These are phyloP conservation scores for Camillea tinctor DNA, from an alignment of 2,329 filamentous ascomycete genomes.

Conservation along the genomic window DNA sequence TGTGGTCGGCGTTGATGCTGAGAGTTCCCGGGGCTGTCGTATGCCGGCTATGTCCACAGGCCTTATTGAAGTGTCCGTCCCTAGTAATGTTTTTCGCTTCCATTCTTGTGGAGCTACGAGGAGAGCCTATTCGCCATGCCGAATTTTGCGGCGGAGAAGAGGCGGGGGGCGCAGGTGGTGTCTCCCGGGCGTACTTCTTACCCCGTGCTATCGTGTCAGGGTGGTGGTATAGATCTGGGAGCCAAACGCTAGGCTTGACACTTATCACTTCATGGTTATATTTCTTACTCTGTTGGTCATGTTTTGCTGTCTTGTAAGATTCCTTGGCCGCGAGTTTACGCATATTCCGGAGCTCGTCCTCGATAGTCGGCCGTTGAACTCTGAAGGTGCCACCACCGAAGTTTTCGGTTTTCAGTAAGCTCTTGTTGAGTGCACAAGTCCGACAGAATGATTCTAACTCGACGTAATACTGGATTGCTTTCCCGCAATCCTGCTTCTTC, in stretches of 20 bases:
- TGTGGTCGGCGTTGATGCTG: not conserved
- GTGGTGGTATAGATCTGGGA: slow-evolving; percentile 20
- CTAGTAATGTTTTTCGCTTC: not conserved
- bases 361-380: slow-evolving; percentile 12
- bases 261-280: slow-evolving; percentile 8
- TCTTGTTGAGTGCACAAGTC: slow-evolving; percentile 16
- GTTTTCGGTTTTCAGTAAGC: slow-evolving; percentile 7
- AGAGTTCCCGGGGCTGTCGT: not conserved
- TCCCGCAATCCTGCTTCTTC: slow-evolving; percentile 22
- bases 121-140: not conserved
- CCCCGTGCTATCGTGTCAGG: slow-evolving; percentile 18
- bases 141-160: slow-evolving; percentile 6
- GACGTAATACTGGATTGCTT: slow-evolving; percentile 20
- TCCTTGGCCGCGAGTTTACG: slow-evolving; percentile 7
- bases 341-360: slow-evolving; percentile 13
- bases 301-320: slow-evolving; percentile 6
- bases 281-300: not conserved
- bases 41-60: not conserved
- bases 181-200: slow-evolving; percentile 12
- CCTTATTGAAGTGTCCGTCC: not conserved
- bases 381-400: slow-evolving; percentile 23
- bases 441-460: slow-evolving; percentile 17
- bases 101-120: not conserved
- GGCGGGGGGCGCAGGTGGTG: slow-evolving; percentile 16
- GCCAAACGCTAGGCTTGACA: slow-evolving; percentile 18